Percentiles rank a stretch among this genome's conserved stretches.
Conservation (phyloP, 495 filamentous ascomycete species). For the Penicillium pulvis region DNA sequence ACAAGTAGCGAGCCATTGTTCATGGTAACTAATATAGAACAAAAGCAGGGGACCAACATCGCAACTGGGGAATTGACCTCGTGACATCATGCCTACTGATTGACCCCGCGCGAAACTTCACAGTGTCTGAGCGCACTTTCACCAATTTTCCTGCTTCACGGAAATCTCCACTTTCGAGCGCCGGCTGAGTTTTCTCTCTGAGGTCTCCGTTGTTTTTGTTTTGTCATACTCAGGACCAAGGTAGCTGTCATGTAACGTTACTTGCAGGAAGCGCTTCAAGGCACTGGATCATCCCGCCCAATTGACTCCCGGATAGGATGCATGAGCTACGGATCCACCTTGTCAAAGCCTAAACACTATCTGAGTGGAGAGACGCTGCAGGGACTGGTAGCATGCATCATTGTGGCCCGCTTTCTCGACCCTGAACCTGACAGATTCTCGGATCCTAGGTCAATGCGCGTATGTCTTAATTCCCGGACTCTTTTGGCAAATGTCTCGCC, state of each 20-base stretch:
- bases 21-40: neutral
- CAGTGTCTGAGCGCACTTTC: neutral
- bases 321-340: constrained; percentile 9
- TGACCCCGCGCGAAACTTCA: neutral
- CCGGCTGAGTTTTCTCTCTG: neutral
- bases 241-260: constrained; percentile 27
- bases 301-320: constrained; percentile 15
- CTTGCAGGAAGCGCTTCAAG: constrained; percentile 20
- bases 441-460: constrained; percentile 9
- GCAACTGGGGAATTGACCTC: neutral
- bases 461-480: constrained; percentile 10
- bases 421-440: neutral
- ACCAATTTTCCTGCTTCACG: neutral
- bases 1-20: constrained; percentile 1
- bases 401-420: constrained; percentile 8
- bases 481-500: constrained; percentile 8
- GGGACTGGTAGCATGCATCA: constrained; percentile 14
- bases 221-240: neutral
- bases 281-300: constrained; percentile 6
- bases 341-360: neutral
- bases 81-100: neutral
- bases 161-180: no score
- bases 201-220: neutral
- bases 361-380: neutral
- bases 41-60: neutral